phyloP scores from a whole-genome alignment of 2,329 filamentous ascomycete species.

The Bretziella fagacearum region DNA sequence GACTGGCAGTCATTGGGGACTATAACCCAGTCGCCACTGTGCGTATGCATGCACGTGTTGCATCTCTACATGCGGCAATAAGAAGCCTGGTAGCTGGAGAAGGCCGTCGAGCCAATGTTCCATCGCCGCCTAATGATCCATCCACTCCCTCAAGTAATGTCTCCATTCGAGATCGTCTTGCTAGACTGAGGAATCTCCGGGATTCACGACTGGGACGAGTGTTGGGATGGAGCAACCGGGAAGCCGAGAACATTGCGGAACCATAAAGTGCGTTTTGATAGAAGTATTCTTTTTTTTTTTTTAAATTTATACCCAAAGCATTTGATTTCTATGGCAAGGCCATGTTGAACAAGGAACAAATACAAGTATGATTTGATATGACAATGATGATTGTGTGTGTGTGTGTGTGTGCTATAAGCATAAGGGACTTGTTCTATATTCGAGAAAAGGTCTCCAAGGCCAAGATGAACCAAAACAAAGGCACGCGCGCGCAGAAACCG shows the following conservation, averaged over 20 bases:
- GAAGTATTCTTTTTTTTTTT: background rate
- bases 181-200: background rate
- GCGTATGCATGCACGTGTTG: background rate
- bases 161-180: background rate
- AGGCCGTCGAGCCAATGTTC: background rate
- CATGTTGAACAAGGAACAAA: too few species aligned
- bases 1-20: conserved; percentile 36
- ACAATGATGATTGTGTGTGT: too few species aligned
- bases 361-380: too few species aligned
- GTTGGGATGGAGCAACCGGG: background rate
- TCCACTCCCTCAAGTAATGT: background rate
- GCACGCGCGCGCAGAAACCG: too few species aligned
- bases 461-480: conserved; percentile 3
- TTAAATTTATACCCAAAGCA: conserved; percentile 2
- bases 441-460: background rate
- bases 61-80: background rate
- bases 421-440: background rate
- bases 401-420: background rate
- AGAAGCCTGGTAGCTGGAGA: background rate
- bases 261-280: background rate
- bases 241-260: background rate
- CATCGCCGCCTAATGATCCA: background rate
- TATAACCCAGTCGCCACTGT: conserved; percentile 34
- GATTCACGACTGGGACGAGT: background rate
- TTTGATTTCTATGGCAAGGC: too few species aligned